These are phyloP conservation scores for Oehlia diaphana DNA, from an alignment of 192 early-diverging fungal species.

Conservation along the genomic window DNA sequence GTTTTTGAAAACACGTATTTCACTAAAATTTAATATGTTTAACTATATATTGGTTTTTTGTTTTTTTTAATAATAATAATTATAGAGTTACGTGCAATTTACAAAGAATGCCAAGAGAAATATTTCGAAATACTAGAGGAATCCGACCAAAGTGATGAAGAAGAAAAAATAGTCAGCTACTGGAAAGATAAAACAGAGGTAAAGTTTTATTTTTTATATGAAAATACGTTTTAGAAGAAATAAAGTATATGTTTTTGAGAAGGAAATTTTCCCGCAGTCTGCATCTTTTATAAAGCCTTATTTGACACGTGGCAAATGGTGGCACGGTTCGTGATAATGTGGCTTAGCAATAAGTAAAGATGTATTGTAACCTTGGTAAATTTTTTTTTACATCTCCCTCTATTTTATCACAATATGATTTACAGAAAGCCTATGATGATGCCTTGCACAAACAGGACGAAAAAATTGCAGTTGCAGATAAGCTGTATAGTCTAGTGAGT, in stretches of 20 bases:
- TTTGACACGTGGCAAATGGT: constrained; percentile 14
- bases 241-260: neutral
- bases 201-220: neutral
- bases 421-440: constrained; percentile 6
- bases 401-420: neutral
- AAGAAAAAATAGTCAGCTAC: neutral
- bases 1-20: neutral
- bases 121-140: neutral
- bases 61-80: neutral
- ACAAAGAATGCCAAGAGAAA: constrained; percentile 13
- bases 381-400: neutral
- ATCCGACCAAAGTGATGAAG: constrained; percentile 13
- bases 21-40: neutral
- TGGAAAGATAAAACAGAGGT: constrained; percentile 18
- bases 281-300: neutral
- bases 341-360: neutral
- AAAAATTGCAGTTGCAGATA: constrained; percentile 16
- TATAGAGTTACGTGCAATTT: constrained; percentile 14
- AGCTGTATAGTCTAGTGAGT: constrained; percentile 10
- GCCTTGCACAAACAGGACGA: constrained; percentile 13
- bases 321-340: constrained; percentile 7
- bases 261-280: neutral
- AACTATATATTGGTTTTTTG: neutral
- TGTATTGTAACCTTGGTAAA: neutral
- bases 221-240: neutral